Evolutionary conservation across 768 basidiomycete species (phyloP), one percentile per base, ranked within the genome.

Genomic region (Phanerochaete carnosa): DNA sequence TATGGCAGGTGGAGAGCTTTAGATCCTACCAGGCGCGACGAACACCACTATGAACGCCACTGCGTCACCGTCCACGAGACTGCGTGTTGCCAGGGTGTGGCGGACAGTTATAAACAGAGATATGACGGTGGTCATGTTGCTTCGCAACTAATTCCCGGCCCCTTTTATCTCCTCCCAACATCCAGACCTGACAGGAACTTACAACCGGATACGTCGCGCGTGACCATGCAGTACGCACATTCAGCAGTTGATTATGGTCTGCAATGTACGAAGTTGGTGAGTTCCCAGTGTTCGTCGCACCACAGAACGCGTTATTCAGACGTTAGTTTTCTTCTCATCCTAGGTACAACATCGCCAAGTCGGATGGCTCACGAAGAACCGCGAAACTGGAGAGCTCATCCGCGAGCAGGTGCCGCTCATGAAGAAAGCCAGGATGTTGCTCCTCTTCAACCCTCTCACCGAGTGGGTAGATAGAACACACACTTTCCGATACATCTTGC

Each of bases 351-450:
- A 58, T 30, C 57, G 57, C 32, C 29, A 58, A 39, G 57, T 58
- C 7, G 57, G 57, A n/a, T 58, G 57, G 57, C 45, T 58, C n/a
- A 58, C 57, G 19, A 45, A 58, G 32, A 37, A 58, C 26, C 57
- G 57, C 15, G 50, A 58, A 46, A 58, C 57, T 4, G 57, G 57
- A 11, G 57, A 58, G 30, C 26, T 58, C n/a, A 26, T 49, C 3
- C 57, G 57, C 29, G 57, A 58, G 45, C 57, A 33, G 22, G 19
- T 29, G 22, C 57, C 57, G 23, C 57, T 58, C 19, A 32, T 49
- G 45, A 50, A 58, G 57, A 58, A 58, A 26, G 25, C 47, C 8
- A 25, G 45, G 30, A 29, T 58, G 46, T n/a, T 49, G 22, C 15
- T 58, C 5, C 33, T 58, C 29, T 50, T 58, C 46, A 58, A 58